Percentiles rank a stretch among this genome's conserved stretches.
These are phyloP conservation scores for Collariella sp. DNA, from an alignment of 495 filamentous ascomycete species.

Conservation along the genomic window DNA sequence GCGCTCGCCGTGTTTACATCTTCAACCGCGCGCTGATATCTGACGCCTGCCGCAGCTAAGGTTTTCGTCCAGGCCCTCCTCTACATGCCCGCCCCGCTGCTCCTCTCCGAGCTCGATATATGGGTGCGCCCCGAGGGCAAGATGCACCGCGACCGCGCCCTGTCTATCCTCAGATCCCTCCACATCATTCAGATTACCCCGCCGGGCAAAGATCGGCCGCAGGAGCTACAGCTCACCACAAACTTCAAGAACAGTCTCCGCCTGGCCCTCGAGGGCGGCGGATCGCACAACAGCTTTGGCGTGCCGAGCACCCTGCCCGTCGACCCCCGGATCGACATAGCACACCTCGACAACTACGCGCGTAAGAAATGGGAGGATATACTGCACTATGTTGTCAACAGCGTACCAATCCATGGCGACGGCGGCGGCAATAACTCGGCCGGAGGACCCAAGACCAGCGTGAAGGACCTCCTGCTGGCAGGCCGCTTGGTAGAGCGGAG, in stretches of 20 bases:
- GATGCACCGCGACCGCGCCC: conserved; percentile 69
- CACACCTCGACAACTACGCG: conserved; percentile 78
- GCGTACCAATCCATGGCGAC: conserved; percentile 33
- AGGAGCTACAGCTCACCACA: conserved; percentile 60
- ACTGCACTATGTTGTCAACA: conserved; percentile 80
- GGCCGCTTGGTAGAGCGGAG: conserved; percentile 69
- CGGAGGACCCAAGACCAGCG: conserved; percentile 59
- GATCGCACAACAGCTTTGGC: conserved; percentile 79
- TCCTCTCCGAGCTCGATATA: conserved; percentile 63
- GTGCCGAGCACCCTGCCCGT: conserved; percentile 60
- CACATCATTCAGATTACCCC: conserved; percentile 63
- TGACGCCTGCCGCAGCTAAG: conserved; percentile 56
- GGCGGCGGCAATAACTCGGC: conserved; percentile 20
- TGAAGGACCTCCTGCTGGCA: conserved; percentile 68
- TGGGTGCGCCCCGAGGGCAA: conserved; percentile 73
- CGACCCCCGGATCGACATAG: conserved; percentile 49
- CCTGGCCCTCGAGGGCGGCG: conserved; percentile 77
- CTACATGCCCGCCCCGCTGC: conserved; percentile 71
- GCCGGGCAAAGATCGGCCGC: conserved; percentile 48
- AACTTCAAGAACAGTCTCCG: conserved; percentile 71
- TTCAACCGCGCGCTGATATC: conserved; percentile 10
- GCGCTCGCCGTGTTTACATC: conserved; percentile 10
- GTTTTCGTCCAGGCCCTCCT: conserved; percentile 89
- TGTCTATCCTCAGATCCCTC: conserved; percentile 69
- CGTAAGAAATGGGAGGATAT: conserved; percentile 90